Conservation (phyloP, 345 rosid species). For the Acer saccharum region DNA sequence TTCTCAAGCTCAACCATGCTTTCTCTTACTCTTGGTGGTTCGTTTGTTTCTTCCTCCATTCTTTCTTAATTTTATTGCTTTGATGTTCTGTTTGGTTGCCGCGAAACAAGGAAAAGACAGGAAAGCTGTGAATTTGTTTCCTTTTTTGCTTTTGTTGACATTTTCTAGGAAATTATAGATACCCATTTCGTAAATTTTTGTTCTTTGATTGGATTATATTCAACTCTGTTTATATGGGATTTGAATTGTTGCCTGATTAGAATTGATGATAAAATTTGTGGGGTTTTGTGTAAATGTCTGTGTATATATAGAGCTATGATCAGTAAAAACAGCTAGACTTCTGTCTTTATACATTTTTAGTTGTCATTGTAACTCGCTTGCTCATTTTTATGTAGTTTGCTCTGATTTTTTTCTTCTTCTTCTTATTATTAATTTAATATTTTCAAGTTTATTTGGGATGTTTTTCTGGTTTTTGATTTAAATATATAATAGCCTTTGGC, state of each 20-base stretch:
- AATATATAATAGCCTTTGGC: not conserved
- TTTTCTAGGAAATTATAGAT: constrained; percentile 7
- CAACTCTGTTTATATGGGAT: not conserved
- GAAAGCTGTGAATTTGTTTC: not conserved
- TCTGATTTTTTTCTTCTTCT: not conserved
- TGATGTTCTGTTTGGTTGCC: constrained; percentile 5
- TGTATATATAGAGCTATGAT: not conserved
- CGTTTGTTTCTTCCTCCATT: constrained; percentile 18
- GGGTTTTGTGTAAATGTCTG: not conserved
- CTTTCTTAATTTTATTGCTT: not conserved
- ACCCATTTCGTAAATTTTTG: constrained; percentile 14
- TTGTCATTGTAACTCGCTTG: not conserved
- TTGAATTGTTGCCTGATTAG: not conserved
- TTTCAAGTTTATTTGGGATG: not conserved
- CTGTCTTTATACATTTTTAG: not conserved
- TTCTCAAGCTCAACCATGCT: constrained; percentile 69
- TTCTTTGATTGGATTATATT: not conserved
- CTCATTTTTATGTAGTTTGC: not conserved
- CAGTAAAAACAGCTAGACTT: not conserved
- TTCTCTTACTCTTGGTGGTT: constrained; percentile 78
- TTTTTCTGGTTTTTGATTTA: not conserved
- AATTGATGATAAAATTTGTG: constrained; percentile 10
- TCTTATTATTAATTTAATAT: not conserved
- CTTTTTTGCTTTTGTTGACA: not conserved
- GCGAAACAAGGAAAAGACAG: not conserved